Conservation (phyloP, 768 basidiomycete genomes). For the Boletus barrowsii region DNA sequence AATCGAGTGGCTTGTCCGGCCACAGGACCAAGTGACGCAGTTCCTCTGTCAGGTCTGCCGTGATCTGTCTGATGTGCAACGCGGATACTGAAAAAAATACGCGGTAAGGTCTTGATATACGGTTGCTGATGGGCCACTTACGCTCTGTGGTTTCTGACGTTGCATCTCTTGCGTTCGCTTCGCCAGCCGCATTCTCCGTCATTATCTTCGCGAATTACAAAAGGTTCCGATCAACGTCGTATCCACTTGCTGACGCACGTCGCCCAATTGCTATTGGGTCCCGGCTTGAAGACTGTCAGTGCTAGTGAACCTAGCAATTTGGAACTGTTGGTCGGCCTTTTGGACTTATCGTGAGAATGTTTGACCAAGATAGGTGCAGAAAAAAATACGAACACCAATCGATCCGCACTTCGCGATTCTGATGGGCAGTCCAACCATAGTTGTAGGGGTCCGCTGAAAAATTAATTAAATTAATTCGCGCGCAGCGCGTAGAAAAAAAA, state of each 20-base stretch:
- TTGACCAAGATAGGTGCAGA: too few relatives aligned
- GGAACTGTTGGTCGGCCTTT: neutral
- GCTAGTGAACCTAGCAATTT: neutral
- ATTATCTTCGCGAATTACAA: neutral
- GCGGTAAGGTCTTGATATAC: neutral
- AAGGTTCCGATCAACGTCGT: neutral
- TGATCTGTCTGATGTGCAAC: slow-evolving; percentile 32
- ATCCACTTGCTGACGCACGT: neutral
- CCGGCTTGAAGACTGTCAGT: too few relatives aligned
- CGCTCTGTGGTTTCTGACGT: slow-evolving; percentile 2
- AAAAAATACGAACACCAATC: too few relatives aligned
- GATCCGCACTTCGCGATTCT: too few relatives aligned
- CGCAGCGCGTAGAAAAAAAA: too few relatives aligned
- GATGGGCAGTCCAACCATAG: too few relatives aligned
- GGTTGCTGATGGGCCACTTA: slow-evolving; percentile 6
- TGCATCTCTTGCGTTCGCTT: neutral
- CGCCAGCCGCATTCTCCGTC: slow-evolving; percentile 4
- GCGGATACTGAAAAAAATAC: slow-evolving; percentile 9
- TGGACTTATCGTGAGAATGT: too few relatives aligned
- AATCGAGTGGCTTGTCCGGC: slow-evolving; percentile 47
- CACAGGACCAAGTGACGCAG: slow-evolving; percentile 59
- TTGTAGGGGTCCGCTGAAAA: too few relatives aligned
- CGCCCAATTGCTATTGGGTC: slow-evolving; percentile 5
- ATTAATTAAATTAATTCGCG: too few relatives aligned
- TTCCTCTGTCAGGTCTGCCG: slow-evolving; percentile 41